These are phyloP conservation scores for Rhodotorula sp. DNA, from an alignment of 1,284 basidiomycete genomes.

Conservation along the genomic window DNA sequence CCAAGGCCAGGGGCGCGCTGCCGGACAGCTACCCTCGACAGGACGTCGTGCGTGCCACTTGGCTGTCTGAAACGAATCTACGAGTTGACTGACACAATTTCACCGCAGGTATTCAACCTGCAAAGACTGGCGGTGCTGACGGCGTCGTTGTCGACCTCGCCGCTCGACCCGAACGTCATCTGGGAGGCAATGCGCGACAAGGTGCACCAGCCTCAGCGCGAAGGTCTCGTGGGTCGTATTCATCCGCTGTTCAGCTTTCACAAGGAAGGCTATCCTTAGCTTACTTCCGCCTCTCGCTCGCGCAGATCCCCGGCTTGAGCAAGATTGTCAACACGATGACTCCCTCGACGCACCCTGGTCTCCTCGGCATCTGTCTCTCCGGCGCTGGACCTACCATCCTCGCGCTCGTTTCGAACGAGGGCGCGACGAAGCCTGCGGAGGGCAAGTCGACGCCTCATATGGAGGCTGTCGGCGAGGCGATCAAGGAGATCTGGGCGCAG, in stretches of 20 bases:
- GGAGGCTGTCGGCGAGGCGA: conserved; percentile 68
- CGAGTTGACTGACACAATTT: not conserved
- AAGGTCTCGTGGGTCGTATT: conserved; percentile 65
- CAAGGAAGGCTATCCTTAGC: not conserved
- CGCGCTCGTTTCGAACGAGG: conserved; percentile 62
- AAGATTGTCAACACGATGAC: conserved; percentile 86
- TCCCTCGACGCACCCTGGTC: conserved; percentile 81
- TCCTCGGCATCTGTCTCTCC: conserved; percentile 95
- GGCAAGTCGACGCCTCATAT: conserved; percentile 26
- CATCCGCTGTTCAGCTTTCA: not conserved
- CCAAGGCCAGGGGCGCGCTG: conserved; percentile 84
- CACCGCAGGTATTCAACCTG: conserved; percentile 85
- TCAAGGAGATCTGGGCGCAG: conserved; percentile 67
- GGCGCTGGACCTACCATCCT: conserved; percentile 97
- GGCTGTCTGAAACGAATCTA: not conserved
- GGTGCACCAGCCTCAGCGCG: conserved; percentile 95
- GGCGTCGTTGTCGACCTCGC: conserved; percentile 83
- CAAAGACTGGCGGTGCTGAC: conserved; percentile 97
- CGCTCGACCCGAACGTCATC: conserved; percentile 89
- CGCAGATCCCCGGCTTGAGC: conserved; percentile 87
- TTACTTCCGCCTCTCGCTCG: not conserved
- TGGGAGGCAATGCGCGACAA: conserved; percentile 99
- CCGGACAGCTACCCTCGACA: conserved; percentile 80
- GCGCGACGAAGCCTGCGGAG: not conserved
- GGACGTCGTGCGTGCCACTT: conserved; percentile 71